phyloP scores from a whole-genome alignment of 179 eudicot species.

The Pouteria campechiana region DNA sequence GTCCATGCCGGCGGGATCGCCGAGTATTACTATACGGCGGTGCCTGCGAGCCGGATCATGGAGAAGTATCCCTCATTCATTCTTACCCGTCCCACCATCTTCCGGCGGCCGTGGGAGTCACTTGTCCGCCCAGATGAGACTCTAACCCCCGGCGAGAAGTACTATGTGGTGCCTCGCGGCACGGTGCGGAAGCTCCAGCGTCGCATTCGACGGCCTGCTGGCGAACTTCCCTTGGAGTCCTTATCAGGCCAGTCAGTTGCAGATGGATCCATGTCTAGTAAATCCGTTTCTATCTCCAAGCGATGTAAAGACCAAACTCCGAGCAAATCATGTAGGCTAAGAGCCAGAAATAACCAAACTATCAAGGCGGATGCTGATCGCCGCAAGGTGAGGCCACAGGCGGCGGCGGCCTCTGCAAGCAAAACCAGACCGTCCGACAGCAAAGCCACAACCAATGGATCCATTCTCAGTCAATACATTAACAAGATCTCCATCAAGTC shows the following conservation, averaged over 20 bases:
- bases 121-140: conserved; percentile 25
- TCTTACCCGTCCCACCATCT: conserved; percentile 26
- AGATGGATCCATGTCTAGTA: too few relatives aligned
- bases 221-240: not conserved
- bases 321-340: too few relatives aligned
- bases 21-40: conserved; percentile 32
- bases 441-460: too few relatives aligned
- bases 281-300: too few relatives aligned
- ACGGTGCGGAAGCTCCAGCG: conserved; percentile 27
- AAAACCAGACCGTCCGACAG: too few relatives aligned
- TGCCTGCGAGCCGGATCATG: conserved; percentile 27
- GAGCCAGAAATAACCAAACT: too few relatives aligned
- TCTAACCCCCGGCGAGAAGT: conserved; percentile 27
- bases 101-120: conserved; percentile 30
- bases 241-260: not conserved
- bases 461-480: not conserved
- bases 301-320: too few relatives aligned
- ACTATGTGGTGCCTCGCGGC: conserved; percentile 13
- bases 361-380: too few relatives aligned
- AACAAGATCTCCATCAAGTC: not conserved
- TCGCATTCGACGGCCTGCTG: conserved; percentile 3
- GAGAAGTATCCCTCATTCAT: conserved; percentile 22
- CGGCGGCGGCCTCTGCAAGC: too few relatives aligned
- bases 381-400: too few relatives aligned
- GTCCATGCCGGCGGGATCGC: conserved; percentile 21